These are phyloP conservation scores for Marasmius fiardii DNA, from an alignment of 1,284 basidiomycete genomes.

Conservation along the genomic window DNA sequence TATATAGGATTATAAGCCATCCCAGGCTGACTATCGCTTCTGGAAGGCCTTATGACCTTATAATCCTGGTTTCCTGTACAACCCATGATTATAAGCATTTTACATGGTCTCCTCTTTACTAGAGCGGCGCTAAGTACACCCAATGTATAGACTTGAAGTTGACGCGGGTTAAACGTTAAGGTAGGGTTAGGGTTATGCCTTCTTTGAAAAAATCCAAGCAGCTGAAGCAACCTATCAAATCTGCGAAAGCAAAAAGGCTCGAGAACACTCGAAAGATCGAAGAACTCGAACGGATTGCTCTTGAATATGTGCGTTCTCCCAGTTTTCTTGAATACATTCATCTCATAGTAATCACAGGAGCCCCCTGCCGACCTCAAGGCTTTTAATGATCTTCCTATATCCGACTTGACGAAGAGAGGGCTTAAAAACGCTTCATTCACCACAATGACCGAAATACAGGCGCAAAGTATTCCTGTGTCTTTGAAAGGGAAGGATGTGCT, in stretches of 20 bases:
- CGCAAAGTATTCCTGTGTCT: conserved; percentile 87
- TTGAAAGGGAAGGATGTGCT: conserved; percentile 95
- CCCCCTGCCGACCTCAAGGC: conserved; percentile 41
- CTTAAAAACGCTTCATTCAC: conserved; percentile 84
- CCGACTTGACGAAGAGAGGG: conserved; percentile 66
- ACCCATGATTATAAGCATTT: no score
- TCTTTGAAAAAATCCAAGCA: conserved; percentile 16
- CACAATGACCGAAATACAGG: conserved; percentile 90
- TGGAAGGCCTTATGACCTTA: no score
- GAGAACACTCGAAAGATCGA: conserved; percentile 54
- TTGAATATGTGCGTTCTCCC: conserved; percentile 50
- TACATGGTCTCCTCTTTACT: no score
- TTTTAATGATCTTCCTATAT: conserved; percentile 71
- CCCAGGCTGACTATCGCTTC: no score
- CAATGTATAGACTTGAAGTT: no score
- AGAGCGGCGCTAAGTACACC: no score
- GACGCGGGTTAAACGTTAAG: no score
- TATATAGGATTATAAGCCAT: no score
- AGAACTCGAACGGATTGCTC: conserved; percentile 47
- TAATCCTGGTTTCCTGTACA: no score
- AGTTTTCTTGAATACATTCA: conserved; percentile 1
- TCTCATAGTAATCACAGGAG: conserved; percentile 34
- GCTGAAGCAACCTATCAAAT: conserved; percentile 20
- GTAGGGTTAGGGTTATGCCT: neutral
- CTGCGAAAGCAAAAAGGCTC: conserved; percentile 40